These are phyloP conservation scores for Malania oleifera DNA, from an alignment of 164 flowering plant species.

Conservation along the genomic window DNA sequence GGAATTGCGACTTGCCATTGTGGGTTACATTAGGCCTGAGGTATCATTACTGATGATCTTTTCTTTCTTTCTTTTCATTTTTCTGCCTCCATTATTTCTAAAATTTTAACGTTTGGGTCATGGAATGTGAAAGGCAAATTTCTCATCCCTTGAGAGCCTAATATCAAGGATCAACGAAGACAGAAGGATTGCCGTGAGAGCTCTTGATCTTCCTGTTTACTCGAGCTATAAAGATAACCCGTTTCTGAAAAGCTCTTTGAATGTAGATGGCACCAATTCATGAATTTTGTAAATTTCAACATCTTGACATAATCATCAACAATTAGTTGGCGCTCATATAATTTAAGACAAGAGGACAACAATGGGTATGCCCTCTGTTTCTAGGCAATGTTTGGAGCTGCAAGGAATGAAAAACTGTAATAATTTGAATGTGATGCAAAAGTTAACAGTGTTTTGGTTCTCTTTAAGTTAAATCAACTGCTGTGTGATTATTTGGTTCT, in stretches of 20 bases:
- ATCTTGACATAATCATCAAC: no score
- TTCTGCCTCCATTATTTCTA: not conserved
- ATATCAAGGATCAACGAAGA: not conserved
- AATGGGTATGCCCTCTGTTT: no score
- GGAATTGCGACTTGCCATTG: not conserved
- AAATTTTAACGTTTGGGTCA: not conserved
- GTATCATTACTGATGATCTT: not conserved
- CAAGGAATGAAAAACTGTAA: no score
- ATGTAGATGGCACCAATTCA: not conserved
- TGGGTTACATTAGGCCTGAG: constrained; percentile 4
- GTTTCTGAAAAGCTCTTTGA: not conserved
- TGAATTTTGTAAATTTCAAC: no score
- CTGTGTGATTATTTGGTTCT: no score
- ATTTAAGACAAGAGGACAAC: no score
- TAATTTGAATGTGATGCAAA: no score
- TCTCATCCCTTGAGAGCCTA: constrained; percentile 3
- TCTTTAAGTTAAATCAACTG: no score
- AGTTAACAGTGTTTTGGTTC: no score
- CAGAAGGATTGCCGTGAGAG: constrained; percentile 2
- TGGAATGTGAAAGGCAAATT: not conserved
- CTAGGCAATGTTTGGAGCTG: no score
- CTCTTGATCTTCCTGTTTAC: constrained; percentile 5
- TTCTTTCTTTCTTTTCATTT: not conserved
- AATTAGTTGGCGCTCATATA: no score
- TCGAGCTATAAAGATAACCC: not conserved